Evolutionary conservation across 306 rosid genomes (phyloP), one percentile per base, ranked within the genome.

Genomic region (Cicer arietinum): DNA sequence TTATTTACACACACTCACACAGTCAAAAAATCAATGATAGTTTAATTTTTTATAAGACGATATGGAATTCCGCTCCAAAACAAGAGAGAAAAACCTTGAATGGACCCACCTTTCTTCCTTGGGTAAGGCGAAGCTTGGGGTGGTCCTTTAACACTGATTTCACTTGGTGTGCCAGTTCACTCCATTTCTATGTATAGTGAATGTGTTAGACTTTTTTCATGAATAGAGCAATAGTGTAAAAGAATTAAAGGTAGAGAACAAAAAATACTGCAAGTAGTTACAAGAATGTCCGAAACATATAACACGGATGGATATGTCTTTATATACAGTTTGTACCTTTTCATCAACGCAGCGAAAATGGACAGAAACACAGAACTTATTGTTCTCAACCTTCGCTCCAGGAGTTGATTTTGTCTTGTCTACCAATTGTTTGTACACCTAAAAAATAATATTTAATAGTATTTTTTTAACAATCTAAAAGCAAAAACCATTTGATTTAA

Each of bases 261-360:
- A 25, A 25, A 25, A 25, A 25, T 2, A 25, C 30, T 25, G 30
- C 30, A 25, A 25, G 30, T 25, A 25, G 30, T 25, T 25, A 25
- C 30, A 25, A 25, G 30, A 25, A 25, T 25, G 30, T 25, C 30
- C 30, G 30, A 25, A 25, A 2, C 30, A 25, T 18, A 14, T 22
- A 22, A 22, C 1, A 22, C 25, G 25, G 25, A 22, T 22, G 16
- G 16, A 14, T 14, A 25, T 25, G 30, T 25, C 30, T 25, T 20
- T 20, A 20, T 13, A 25, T 20, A 11, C 8, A 25, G 1, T 6
- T 25, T 43, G 11, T 76, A 91, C 98, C 94, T 90, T 91, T 85
- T 94, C 98, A 20, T 94, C 97, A 54, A 94, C 98, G 53, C 98
- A 89, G 10, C 98, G 97, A 67, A 79, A 94, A 56, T 94, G 98